A percentile compares a stretch with the other conserved stretches of the same genome.
These are phyloP conservation scores for Chlamydomonas eustigma DNA, from an alignment of 139 green algal species.

Conservation along the genomic window DNA sequence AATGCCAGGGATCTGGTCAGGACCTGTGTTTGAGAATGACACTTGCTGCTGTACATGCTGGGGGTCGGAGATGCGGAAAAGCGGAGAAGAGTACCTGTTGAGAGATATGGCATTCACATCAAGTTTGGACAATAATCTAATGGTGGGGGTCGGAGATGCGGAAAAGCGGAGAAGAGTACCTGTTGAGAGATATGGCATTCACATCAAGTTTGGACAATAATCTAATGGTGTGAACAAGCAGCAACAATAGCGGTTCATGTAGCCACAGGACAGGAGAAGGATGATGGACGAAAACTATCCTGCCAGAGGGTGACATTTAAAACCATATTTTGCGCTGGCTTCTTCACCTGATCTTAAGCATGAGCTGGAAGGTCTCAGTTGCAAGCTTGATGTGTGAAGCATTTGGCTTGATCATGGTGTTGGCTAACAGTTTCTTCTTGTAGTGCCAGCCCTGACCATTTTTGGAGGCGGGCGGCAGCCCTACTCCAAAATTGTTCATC, in stretches of 20 bases:
- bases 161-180: conserved; percentile 79
- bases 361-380: conserved; percentile 26
- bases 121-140: no score
- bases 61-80: conserved; percentile 67
- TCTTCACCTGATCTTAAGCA: conserved; percentile 32
- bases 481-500: conserved; percentile 76
- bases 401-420: conserved; percentile 33
- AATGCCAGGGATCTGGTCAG: conserved; percentile 42
- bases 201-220: no score
- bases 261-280: no score
- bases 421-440: conserved; percentile 54
- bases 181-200: no score
- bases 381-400: conserved; percentile 24
- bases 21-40: conserved; percentile 58
- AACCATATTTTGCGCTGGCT: no score
- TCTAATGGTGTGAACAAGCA: no score
- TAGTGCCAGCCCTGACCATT: conserved; percentile 64
- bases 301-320: no score
- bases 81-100: conserved; percentile 63
- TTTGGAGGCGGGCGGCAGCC: conserved; percentile 61
- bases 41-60: conserved; percentile 59
- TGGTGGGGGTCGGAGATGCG: conserved; percentile 50
- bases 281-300: no score
- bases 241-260: no score
- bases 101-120: no score